Evolutionary conservation across 1,284 basidiomycete genomes (phyloP), one percentile per base, ranked within the genome.

Genomic region (Neolentinus lepideus): DNA sequence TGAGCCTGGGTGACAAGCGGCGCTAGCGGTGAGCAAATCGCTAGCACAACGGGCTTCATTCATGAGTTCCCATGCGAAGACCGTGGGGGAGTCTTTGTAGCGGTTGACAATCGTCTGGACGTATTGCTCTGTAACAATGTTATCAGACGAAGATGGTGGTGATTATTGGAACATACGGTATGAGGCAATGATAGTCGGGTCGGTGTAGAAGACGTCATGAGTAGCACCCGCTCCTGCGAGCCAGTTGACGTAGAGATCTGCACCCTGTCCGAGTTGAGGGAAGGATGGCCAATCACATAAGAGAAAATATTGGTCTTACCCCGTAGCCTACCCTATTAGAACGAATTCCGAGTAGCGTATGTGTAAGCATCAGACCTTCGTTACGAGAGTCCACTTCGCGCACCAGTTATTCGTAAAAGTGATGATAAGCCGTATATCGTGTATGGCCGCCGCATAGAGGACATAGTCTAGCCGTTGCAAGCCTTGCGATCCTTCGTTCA

Each of bases 401-500:
- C 56, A 77, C 85, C 85, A 89, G 60, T 89, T 88, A 62, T 88
- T 89, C 21, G 85, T 85, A 58, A 89, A 78, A 21, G 84, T 78
- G 14, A 86, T 63, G 25, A 84, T 71, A 35, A 88, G 56, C 58
- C 81, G 83, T 53, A 89, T 70, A 16, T 76, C 80, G 46, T 82
- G 75, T 57, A 82, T 75, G 59, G 80, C 73, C 1, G 86, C 86
- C 53, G 81, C 72, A 48, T 75, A 66, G 36, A 86, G 66, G 38
- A 88, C 77, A 50, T 78, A 77, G 63, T 89, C 86, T n/a, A 89
- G 70, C 52, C 80, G 82, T 59, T 84, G 79, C 47, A 89, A 70
- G 29, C 85, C 85, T 61, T 85, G 84, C 1, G 83, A 67, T 2
- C 84, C 84, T 43, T 77, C 74, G 60, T 88, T 88, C 19, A 79